Base-by-base conservation (phyloP, 768 basidiomycete species). In the Panaeolus cyanescens region DNA sequence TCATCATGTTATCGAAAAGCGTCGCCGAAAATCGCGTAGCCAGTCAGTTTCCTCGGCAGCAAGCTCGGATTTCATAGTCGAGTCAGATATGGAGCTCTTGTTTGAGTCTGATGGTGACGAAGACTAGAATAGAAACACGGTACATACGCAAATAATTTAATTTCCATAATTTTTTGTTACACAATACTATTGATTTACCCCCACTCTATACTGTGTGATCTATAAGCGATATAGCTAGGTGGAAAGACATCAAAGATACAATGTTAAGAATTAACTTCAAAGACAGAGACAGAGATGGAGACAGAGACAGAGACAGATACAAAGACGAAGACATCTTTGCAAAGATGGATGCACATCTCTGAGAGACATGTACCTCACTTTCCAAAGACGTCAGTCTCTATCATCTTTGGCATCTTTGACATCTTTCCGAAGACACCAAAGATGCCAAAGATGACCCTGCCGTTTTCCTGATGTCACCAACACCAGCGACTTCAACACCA, bases 401-500 rank as follows among this genome's bases (percentile, higher is more conserved):
- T 17, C 53, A 32, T 54, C 62, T 62, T 62, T 62, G 19, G 20
- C 0, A 1, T 32, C 39, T 59, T 62, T 22, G 30, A 42, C 19
- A 10, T 22, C 61, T 62, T 58, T 54, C 12, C 42, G 55, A 62
- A 62, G 57, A 54, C 28, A 1, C 17, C 0, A 62, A 62, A 56
- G 45, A 58, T 19, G 12, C 50, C 5, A 62, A 62, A 62, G 62
- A 54, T 9, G 15, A 42, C 17, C 36, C 58, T 6, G 3, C 5
- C 50, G 20, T 62, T 62, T 62, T 62, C 57, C 62, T 62, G 62
- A 63, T 63, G 62, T 60, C 31, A 20, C 54, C 58, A 10, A 39
- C 36, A 39, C n/a, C n/a, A n/a, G n/a, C n/a, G n/a, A n/a, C n/a
- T n/a, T n/a, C n/a, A n/a, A n/a, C n/a, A n/a, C n/a, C n/a, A n/a